Conservation (phyloP, 2,329 filamentous ascomycete species). For the Leptosphaerulina australis region DNA sequence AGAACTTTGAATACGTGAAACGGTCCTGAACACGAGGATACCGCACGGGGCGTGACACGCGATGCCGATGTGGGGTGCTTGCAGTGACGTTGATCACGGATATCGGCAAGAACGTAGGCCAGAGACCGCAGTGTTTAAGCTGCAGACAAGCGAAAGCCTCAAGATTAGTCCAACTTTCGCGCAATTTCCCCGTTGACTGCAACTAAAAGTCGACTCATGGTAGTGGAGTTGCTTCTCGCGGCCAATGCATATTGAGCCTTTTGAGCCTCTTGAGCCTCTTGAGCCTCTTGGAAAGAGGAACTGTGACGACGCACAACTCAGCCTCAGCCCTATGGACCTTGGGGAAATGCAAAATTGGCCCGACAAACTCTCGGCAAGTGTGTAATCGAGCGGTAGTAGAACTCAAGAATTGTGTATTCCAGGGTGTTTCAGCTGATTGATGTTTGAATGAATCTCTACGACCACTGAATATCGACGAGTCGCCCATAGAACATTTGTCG, state of each 20-base stretch:
- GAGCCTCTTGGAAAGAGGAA: conserved; percentile 7
- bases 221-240: conserved; percentile 16
- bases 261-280: too few species aligned
- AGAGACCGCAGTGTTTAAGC: neutral
- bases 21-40: conserved; percentile 12
- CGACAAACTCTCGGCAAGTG: neutral
- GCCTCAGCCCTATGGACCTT: conserved; percentile 13
- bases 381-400: conserved; percentile 3
- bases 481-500: neutral
- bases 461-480: conserved; percentile 5
- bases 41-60: conserved; percentile 22
- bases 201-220: conserved; percentile 4
- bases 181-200: neutral
- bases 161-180: conserved; percentile 1
- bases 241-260: too few species aligned
- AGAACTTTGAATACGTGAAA: conserved; percentile 27
- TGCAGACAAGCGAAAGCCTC: neutral
- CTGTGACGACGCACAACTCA: conserved; percentile 14
- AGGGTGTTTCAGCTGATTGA: neutral
- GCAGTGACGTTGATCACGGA: conserved; percentile 16
- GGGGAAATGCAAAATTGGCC: neutral
- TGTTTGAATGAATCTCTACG: neutral
- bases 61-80: conserved; percentile 16
- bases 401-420: neutral
- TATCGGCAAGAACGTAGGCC: conserved; percentile 7